Conservation (phyloP, 441 rosid species). For the Syzygium malaccense region DNA sequence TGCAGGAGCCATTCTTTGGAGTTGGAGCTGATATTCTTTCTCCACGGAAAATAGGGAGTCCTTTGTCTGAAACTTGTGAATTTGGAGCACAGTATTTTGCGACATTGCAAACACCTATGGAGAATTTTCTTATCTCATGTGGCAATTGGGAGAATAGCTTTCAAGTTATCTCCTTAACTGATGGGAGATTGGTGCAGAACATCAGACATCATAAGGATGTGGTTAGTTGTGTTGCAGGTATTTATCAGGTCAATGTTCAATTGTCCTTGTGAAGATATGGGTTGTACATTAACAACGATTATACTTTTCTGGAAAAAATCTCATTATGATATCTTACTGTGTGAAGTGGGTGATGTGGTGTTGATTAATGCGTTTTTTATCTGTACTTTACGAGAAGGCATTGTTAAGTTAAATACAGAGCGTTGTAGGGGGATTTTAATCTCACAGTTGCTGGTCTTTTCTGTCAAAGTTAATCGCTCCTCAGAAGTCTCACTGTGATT, state of each 20-base stretch:
- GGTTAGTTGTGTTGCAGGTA: constrained; percentile 99
- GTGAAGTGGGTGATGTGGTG: neutral
- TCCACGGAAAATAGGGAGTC: constrained; percentile 85
- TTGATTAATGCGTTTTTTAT: neutral
- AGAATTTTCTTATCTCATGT: constrained; percentile 85
- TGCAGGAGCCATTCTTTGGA: constrained; percentile 95
- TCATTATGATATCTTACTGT: neutral
- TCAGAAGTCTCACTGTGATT: neutral
- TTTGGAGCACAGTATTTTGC: constrained; percentile 86
- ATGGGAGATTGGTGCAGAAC: constrained; percentile 97
- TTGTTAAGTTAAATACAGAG: neutral
- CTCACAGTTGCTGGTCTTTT: neutral
- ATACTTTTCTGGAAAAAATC: neutral
- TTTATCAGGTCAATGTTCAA: neutral
- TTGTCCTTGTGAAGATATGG: neutral
- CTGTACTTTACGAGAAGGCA: neutral
- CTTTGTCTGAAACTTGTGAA: constrained; percentile 76
- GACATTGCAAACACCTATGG: constrained; percentile 65
- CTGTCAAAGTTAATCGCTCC: neutral
- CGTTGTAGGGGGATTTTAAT: neutral
- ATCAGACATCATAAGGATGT: constrained; percentile 96
- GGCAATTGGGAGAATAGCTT: constrained; percentile 99
- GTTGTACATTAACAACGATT: neutral
- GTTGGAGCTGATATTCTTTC: constrained; percentile 94
- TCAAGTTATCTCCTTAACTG: constrained; percentile 81